Evolutionary conservation across 306 rosid genomes (phyloP).

Genomic region (Sphenostylis stenocarpa): DNA sequence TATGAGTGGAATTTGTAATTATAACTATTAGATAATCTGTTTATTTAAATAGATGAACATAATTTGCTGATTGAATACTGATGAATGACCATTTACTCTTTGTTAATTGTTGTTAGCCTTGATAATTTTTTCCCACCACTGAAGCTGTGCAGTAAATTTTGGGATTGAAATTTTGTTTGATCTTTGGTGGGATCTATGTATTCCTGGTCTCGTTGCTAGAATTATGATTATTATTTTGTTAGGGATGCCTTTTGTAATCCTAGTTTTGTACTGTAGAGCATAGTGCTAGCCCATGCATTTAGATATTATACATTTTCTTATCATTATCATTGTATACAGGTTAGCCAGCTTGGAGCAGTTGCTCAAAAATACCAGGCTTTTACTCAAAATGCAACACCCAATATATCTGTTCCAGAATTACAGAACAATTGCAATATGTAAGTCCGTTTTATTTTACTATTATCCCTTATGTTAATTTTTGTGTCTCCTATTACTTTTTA

Average conservation of each 20-base stretch:
- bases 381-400: conserved; percentile 86
- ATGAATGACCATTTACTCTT: not conserved
- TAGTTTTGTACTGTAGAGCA: conserved; percentile 1
- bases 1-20: conserved; percentile 19
- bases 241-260: conserved; percentile 10
- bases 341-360: conserved; percentile 91
- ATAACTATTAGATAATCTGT: conserved; percentile 8
- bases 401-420: conserved; percentile 81
- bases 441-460: conserved; percentile 35
- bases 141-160: conserved; percentile 4
- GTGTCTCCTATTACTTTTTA: not conserved
- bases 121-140: not conserved
- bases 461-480: not conserved
- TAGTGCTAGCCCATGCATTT: not conserved
- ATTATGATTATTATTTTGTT: not conserved
- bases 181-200: not conserved
- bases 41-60: conserved; percentile 8
- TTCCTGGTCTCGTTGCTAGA: conserved; percentile 9
- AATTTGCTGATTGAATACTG: conserved; percentile 16
- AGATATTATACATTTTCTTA: conserved; percentile 15
- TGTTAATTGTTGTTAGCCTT: not conserved
- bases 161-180: conserved; percentile 12
- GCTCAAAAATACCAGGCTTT: conserved; percentile 96
- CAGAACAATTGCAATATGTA: conserved; percentile 96
- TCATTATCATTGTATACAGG: conserved; percentile 47